Percentiles rank a stretch among this genome's conserved stretches.
phyloP scores from a whole-genome alignment of 768 basidiomycete species.

The Pholiota molesta region DNA sequence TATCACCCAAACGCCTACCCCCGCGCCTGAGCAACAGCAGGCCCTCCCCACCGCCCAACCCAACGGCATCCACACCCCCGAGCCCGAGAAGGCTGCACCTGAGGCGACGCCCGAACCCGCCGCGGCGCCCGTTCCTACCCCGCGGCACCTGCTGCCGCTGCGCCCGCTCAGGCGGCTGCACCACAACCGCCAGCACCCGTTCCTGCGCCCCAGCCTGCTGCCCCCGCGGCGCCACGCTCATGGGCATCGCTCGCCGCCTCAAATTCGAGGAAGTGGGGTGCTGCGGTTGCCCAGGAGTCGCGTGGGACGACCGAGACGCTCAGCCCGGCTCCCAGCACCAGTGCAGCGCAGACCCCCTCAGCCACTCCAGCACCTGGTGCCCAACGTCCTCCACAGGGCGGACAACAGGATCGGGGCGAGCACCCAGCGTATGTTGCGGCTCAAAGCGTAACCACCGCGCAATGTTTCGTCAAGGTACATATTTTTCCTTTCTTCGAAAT shows the following conservation, averaged over 20 bases:
- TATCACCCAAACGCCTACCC: constrained; percentile 36
- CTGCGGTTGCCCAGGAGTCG: constrained; percentile 75
- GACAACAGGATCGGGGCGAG: constrained; percentile 27
- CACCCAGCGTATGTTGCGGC: constrained; percentile 61
- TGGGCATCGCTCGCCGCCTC: constrained; percentile 94
- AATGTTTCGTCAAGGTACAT: constrained; percentile 91
- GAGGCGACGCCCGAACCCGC: constrained; percentile 12
- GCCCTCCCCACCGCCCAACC: constrained; percentile 31
- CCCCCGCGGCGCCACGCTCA: constrained; percentile 67
- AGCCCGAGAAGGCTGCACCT: constrained; percentile 38
- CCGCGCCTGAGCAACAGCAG: constrained; percentile 31
- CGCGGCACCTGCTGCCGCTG: constrained; percentile 34
- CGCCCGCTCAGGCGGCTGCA: constrained; percentile 31
- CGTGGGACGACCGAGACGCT: constrained; percentile 73
- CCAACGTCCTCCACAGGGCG: constrained; percentile 23
- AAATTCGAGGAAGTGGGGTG: constrained; percentile 83
- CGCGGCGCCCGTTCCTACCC: constrained; percentile 26
- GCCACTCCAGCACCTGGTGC: constrained; percentile 30
- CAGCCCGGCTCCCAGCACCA: constrained; percentile 40
- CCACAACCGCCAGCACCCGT: constrained; percentile 32
- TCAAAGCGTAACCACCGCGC: constrained; percentile 63
- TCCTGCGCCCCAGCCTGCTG: constrained; percentile 37
- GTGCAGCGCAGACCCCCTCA: constrained; percentile 26
- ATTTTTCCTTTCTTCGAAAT: not conserved
- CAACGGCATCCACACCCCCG: constrained; percentile 42